Conservation (phyloP, 345 rosid species). For the Eucalyptus curtisii region DNA sequence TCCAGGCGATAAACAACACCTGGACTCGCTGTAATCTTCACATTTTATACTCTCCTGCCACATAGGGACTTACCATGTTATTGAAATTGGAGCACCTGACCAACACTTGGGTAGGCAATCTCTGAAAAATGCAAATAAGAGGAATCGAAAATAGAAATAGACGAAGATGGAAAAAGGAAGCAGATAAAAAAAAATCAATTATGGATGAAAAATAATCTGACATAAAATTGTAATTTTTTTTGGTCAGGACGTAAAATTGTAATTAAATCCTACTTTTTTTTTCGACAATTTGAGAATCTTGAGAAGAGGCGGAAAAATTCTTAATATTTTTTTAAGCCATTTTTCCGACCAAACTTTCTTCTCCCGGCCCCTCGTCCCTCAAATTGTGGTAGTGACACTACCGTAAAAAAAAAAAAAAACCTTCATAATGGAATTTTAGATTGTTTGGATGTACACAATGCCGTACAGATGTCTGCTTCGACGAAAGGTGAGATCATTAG, state of each 20-base stretch:
- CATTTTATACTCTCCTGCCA: neutral
- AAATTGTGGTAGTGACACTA: neutral
- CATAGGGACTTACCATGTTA: neutral
- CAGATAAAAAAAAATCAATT: neutral
- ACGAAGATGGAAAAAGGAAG: neutral
- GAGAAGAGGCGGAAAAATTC: neutral
- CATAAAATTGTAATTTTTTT: neutral
- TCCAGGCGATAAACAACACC: no score
- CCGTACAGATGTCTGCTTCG: neutral
- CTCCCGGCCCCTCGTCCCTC: neutral
- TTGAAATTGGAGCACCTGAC: neutral
- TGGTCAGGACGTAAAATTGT: neutral
- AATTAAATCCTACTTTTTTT: no score
- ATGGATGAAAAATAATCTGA: neutral
- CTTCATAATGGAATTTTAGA: neutral
- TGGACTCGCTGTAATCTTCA: no score
- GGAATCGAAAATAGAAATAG: neutral
- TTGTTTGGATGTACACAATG: neutral
- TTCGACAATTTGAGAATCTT: neutral
- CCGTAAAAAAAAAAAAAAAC: neutral
- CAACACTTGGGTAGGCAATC: neutral
- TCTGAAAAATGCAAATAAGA: neutral
- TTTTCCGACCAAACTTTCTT: neutral
- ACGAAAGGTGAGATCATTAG: neutral
- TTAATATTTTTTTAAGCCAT: neutral